These are phyloP conservation scores for Pyrus betulifolia DNA, from an alignment of 306 rosid genomes.

Conservation along the genomic window DNA sequence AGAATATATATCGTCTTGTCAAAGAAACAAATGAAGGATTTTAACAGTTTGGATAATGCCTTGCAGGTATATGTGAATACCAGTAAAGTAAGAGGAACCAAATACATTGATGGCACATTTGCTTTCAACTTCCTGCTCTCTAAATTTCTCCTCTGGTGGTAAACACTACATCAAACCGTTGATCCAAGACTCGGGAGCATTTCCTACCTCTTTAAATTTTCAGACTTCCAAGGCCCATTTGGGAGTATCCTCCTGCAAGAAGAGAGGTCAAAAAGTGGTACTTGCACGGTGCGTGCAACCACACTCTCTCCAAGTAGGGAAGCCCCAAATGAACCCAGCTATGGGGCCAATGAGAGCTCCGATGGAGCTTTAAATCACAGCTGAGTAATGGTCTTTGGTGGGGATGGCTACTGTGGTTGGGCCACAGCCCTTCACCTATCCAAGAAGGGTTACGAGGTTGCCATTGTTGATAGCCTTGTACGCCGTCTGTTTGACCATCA, in stretches of 20 bases:
- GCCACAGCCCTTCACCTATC: constrained; percentile 97
- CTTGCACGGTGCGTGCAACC: constrained; percentile 33
- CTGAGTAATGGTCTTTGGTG: constrained; percentile 86
- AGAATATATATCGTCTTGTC: neutral
- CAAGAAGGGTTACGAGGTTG: constrained; percentile 85
- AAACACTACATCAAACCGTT: constrained; percentile 40
- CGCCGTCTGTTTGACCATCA: constrained; percentile 92
- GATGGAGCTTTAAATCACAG: constrained; percentile 47
- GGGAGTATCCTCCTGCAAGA: constrained; percentile 36
- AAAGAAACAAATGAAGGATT: neutral
- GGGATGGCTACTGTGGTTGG: constrained; percentile 99
- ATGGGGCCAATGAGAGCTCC: constrained; percentile 18
- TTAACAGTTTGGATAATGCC: neutral
- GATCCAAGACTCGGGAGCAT: constrained; percentile 30
- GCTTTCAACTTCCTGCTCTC: constrained; percentile 66
- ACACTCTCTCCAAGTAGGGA: constrained; percentile 49
- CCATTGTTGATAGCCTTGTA: constrained; percentile 82
- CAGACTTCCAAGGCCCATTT: constrained; percentile 34
- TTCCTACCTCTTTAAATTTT: constrained; percentile 27
- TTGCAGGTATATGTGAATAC: constrained; percentile 27
- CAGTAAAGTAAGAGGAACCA: constrained; percentile 5
- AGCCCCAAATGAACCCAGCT: constrained; percentile 44
- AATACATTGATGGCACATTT: constrained; percentile 47
- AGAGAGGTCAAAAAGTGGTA: constrained; percentile 26
- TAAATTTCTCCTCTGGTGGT: constrained; percentile 40